Base-by-base conservation (phyloP, 2,329 filamentous ascomycete genomes). In the Stemphylium vesicarium region DNA sequence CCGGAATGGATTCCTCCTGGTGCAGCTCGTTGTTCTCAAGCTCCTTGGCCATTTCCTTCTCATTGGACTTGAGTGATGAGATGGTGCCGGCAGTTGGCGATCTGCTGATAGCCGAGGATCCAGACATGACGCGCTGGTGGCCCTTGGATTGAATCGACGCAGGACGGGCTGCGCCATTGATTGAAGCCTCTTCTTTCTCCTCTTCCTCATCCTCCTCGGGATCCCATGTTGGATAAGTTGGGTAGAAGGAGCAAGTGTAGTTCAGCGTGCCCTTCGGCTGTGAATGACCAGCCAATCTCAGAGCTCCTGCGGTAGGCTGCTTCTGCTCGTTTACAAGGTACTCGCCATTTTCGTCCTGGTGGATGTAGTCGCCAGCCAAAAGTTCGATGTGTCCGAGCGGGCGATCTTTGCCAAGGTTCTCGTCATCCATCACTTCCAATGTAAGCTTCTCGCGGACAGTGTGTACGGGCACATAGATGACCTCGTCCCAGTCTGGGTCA, bases 401-500 rank as follows among this genome's bases (percentile, higher is more conserved):
- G 52, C 95, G 89, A 75, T 99, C 95, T 73, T 92, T 95, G 67
- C 91, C 91, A 70, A 98, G 83, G 65, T 88, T 93, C 77, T 99
- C 95, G 57, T 95, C 87, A 68, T 99, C 95, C 94, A 99, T 96
- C 62, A 98, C 92, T 75, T 99, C 95, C 15, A 99, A 79, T 1
- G 88, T 87, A 26, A 99, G 81, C 69, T 90, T 92, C 74, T 99
- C 95, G 29, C 91, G 88, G 12, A 84, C 69, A 6, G 88, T 92
- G 74, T 97, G 94, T 53, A 99, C 85, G 1, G 96, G 94, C 0
- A 99, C 84, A 71, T 99, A 99, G 18, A 97, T 84, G 20, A 99
- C 88, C 77, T 99, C 95, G 69, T 99, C 92, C 88, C 91, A 99
- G 48, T 95, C 90, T 2, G 95, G 95, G 72, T 96, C 92, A 53